These are phyloP conservation scores for Eucalyptus decipiens DNA, from an alignment of 345 rosid genomes.

Conservation along the genomic window DNA sequence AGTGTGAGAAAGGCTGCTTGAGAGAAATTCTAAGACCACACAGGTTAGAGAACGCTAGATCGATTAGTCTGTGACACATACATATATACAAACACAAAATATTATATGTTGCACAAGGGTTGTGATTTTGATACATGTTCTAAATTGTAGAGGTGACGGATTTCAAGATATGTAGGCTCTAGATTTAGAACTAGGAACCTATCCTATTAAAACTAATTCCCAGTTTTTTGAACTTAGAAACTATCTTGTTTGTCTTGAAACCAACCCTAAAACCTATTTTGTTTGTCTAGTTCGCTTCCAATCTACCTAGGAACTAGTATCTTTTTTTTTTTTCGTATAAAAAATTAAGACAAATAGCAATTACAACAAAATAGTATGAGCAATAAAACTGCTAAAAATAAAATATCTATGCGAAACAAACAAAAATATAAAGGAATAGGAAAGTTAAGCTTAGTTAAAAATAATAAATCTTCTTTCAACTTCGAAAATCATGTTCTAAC, in stretches of 20 bases:
- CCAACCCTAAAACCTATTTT: too few relatives aligned
- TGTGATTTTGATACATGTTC: not conserved
- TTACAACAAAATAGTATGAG: not conserved
- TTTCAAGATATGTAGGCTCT: too few relatives aligned
- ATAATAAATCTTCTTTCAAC: not conserved
- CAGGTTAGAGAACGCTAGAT: accelerated
- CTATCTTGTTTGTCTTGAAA: too few relatives aligned
- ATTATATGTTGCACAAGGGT: not conserved
- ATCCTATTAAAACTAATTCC: too few relatives aligned
- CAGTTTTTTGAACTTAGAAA: too few relatives aligned
- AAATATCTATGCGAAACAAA: not conserved
- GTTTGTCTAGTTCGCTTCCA: not conserved
- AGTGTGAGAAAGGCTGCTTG: too few relatives aligned
- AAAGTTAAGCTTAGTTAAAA: not conserved
- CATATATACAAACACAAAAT: too few relatives aligned
- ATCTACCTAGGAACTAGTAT: not conserved
- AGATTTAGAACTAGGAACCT: too few relatives aligned
- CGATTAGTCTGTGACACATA: accelerated
- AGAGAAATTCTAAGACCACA: too few relatives aligned
- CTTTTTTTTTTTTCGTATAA: too few relatives aligned
- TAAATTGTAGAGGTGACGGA: too few relatives aligned
- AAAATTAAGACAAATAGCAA: too few relatives aligned
- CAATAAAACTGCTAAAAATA: not conserved
- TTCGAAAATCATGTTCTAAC: not conserved
- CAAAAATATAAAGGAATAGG: not conserved